Conservation (phyloP, 768 basidiomycete genomes). For the Chalciporus sphaerocephalus region DNA sequence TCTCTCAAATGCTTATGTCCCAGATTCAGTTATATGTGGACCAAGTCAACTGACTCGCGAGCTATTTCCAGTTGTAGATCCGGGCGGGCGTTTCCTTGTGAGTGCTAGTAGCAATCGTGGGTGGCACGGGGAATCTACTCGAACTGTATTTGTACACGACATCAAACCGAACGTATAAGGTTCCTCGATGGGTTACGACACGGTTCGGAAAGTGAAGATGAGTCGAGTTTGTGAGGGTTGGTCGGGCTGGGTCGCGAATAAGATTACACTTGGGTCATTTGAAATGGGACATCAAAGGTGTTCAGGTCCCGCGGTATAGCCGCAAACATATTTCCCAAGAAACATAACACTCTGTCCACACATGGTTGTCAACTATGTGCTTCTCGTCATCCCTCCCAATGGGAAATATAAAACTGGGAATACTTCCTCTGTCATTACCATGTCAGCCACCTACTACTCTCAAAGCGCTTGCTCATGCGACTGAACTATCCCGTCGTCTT, state of each 20-base stretch:
- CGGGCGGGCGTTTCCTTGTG: slow-evolving; percentile 77
- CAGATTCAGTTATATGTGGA: slow-evolving; percentile 10
- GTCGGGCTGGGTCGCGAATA: slow-evolving; percentile 9
- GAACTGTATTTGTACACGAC: slow-evolving; percentile 88
- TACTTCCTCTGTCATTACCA: slow-evolving; percentile 5
- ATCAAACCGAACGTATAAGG: slow-evolving; percentile 49
- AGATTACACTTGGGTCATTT: slow-evolving; percentile 31
- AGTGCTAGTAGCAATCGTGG: slow-evolving; percentile 93
- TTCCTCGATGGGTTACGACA: slow-evolving; percentile 26
- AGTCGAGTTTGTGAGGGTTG: background rate
- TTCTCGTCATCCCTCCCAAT: slow-evolving; percentile 32
- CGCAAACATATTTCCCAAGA: slow-evolving; percentile 19
- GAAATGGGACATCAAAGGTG: slow-evolving; percentile 18
- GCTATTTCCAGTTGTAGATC: slow-evolving; percentile 68
- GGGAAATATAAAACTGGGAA: slow-evolving; percentile 30
- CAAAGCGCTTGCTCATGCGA: slow-evolving; percentile 19
- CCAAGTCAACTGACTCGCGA: slow-evolving; percentile 21
- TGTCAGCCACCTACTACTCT: slow-evolving; percentile 17
- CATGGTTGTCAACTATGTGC: slow-evolving; percentile 21
- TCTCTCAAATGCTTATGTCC: slow-evolving; percentile 86
- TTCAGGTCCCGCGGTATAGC: slow-evolving; percentile 33
- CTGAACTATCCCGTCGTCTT: slow-evolving; percentile 33
- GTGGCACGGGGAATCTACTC: slow-evolving; percentile 89
- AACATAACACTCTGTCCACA: slow-evolving; percentile 16
- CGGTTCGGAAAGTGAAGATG: background rate